Base-by-base conservation (phyloP, 371 early-diverging fungal genomes). In the Mucor plumbeus region DNA sequence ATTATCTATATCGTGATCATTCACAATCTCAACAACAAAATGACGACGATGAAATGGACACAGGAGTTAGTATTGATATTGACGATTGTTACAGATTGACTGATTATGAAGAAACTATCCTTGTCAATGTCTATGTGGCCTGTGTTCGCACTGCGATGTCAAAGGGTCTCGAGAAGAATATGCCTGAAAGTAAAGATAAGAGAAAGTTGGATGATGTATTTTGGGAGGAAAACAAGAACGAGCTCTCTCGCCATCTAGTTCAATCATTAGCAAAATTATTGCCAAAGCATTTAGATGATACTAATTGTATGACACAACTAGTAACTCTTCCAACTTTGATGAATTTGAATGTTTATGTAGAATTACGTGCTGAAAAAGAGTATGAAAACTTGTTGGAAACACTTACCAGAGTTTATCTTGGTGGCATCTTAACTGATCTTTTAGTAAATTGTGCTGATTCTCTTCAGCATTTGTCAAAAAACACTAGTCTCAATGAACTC, bases 311-410 rank as follows among this genome's bases (percentile, higher is more conserved):
- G 47, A 68, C 73, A 6, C 86, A 87, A n/a, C 77, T 90, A 3
- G 72, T 88, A 1, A 74, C 69, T 34, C 68, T 92, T 19, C 85
- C 91, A 8, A 78, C 83, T 14, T 39, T 85, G 4, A 80, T 92
- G 73, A 86, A 90, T 55, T 41, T 92, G 55, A 80, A 80, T 7
- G 81, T 86, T 7, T 93, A 91, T 70, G 53, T 85, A 15, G 91
- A 91, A 55, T 65, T 91, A 63, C 86, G 90, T 13, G 85, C 89
- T 81, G 60, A 83, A 63, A 79, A 85, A 82, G 78, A 81, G 19
- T 91, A 85, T 54, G 89, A 90, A 39, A 77, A 80, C 6, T 71
- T 91, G 40, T 67, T 91, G n/a, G 85, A 90, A 44, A 86, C 80
- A 26, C 74, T 91, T 0, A 71, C 73, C 63, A 81, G 80, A 55